Conservation (phyloP, 2,329 filamentous ascomycete genomes). For the Mycosphaerella arachidis region DNA sequence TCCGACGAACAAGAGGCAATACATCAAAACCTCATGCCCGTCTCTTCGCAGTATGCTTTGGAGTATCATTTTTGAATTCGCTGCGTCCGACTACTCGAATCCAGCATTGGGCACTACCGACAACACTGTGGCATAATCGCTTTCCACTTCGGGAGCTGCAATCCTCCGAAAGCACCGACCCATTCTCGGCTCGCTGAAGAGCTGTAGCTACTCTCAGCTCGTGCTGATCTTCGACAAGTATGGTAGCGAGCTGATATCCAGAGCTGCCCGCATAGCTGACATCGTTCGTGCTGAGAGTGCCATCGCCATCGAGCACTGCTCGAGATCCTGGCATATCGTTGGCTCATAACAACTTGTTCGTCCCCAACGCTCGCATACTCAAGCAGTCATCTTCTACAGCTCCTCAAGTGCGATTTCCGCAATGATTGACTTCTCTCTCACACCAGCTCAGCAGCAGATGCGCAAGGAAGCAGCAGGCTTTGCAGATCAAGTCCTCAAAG, state of each 20-base stretch:
- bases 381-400: neutral
- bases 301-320: too few species aligned
- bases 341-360: too few species aligned
- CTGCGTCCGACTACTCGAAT: neutral
- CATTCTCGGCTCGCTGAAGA: neutral
- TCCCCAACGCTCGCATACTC: neutral
- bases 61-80: too few species aligned
- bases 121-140: neutral
- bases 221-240: neutral
- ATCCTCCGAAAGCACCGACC: constrained; percentile 4
- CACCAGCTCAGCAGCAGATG: constrained; percentile 26
- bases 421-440: constrained; percentile 34
- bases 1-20: too few species aligned
- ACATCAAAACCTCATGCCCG: too few species aligned
- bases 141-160: constrained; percentile 1
- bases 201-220: neutral
- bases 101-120: neutral
- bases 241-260: neutral
- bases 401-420: neutral
- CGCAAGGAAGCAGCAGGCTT: constrained; percentile 28
- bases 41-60: too few species aligned
- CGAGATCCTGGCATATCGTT: too few species aligned
- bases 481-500: constrained; percentile 24
- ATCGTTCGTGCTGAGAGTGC: too few species aligned
- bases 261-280: too few species aligned